Conservation (phyloP, 768 basidiomycete genomes). For the Agaricus subrufescens region DNA sequence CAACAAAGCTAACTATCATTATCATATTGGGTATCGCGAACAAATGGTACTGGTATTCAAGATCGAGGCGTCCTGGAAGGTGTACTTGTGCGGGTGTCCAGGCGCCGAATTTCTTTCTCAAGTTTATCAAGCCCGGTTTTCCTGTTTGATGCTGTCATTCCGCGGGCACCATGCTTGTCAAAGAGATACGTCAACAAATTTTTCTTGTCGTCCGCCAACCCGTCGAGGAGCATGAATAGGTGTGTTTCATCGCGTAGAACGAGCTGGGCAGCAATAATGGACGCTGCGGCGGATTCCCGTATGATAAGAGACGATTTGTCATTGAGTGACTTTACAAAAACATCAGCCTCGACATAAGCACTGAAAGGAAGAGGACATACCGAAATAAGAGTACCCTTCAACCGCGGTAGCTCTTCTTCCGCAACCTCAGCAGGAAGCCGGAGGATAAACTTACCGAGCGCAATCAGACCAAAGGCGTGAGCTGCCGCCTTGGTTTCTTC, state of each 20-base stretch:
- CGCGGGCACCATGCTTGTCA: slow-evolving; percentile 79
- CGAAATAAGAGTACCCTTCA: slow-evolving; percentile 64
- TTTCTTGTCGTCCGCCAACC: slow-evolving; percentile 86
- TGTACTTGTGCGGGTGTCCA: slow-evolving; percentile 76
- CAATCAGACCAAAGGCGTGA: slow-evolving; percentile 81
- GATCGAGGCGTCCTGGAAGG: slow-evolving; percentile 37
- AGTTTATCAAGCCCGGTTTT: slow-evolving; percentile 61
- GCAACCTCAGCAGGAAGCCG: slow-evolving; percentile 79
- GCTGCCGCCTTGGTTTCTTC: slow-evolving; percentile 57
- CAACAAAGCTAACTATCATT: slow-evolving; percentile 3
- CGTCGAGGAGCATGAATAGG: slow-evolving; percentile 75
- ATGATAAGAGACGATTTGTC: slow-evolving; percentile 71
- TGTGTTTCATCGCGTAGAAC: slow-evolving; percentile 81
- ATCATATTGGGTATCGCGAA: slow-evolving; percentile 5
- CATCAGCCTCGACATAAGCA: neutral
- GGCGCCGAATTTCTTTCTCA: slow-evolving; percentile 74
- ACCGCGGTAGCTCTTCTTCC: slow-evolving; percentile 80
- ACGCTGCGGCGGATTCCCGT: slow-evolving; percentile 77
- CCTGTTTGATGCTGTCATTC: slow-evolving; percentile 28
- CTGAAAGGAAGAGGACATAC: slow-evolving; percentile 35
- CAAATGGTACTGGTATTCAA: neutral
- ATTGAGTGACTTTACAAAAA: slow-evolving; percentile 52
- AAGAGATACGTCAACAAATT: slow-evolving; percentile 86
- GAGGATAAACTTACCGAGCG: slow-evolving; percentile 77
- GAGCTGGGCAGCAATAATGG: slow-evolving; percentile 80